Base-by-base conservation (phyloP, 2,329 filamentous ascomycete genomes). In the Botrytis fragariae region DNA sequence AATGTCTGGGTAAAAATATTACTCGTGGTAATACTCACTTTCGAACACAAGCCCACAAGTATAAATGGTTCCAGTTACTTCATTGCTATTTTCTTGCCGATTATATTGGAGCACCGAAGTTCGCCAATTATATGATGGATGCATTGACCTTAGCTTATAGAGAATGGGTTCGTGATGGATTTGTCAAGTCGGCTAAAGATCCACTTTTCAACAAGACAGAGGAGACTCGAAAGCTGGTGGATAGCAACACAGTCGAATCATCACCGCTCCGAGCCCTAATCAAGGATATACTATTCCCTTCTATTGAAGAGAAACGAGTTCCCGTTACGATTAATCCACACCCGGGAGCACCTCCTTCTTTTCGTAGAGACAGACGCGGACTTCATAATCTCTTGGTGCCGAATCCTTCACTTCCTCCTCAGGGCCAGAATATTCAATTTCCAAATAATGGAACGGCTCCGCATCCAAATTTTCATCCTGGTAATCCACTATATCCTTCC, bases 61-160 rank as follows among this genome's bases (percentile, higher is more conserved):
- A 8, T 20, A 29, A 51, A 54, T 68, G 65, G 65, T 42, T 57
- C 39, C 65, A 68, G 20, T 22, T 68, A 3, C 65, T 68, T 22
- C 48, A 39, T 16, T 68, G 65, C n/a, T 68, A 68, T 10, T 57
- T 68, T 16, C 35, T 68, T 0, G 65, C 65, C 3, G 65, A 68
- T 22, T 68, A 68, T 57, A 68, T 68, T 18, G n/a, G 48, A 4
- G 48, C 65, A 42, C 35, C 48, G 2, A 51, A 32, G 7, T 68
- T 68, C 3, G 35, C 65, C 20, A 68, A 68, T 22, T 48, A 57
- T n/a, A 42, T 68, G 6, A 68, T 68, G 18, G 48, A 68, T 32
- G 65, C 48, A 22, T 42, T 68, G 20, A 37, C 39, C 39, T 29
- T 57, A 3, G 48, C 35, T 6, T 68, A 42, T 20, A 68, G 37